phyloP scores from a whole-genome alignment of 192 early-diverging fungal species.

The Backusella tuberculispora region DNA sequence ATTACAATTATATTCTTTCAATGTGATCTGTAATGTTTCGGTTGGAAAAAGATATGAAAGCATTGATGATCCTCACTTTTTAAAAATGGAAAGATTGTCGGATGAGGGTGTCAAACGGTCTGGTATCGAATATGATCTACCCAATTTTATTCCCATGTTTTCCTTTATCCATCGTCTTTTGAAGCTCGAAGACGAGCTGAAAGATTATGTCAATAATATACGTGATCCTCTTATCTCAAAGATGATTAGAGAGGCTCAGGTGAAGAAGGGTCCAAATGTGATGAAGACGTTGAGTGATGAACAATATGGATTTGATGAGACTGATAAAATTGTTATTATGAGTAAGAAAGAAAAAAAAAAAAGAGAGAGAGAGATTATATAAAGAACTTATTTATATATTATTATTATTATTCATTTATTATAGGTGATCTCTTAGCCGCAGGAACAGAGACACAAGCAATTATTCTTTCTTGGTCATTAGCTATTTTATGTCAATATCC shows the following conservation, averaged over 20 bases:
- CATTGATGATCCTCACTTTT: background rate
- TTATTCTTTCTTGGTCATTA: constrained; percentile 23
- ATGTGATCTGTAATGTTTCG: background rate
- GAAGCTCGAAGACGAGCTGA: background rate
- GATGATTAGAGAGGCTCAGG: background rate
- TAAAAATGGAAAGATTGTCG: background rate
- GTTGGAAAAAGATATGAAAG: constrained; percentile 1
- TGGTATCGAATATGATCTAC: constrained; percentile 9
- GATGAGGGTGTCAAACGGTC: background rate
- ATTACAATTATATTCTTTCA: background rate
- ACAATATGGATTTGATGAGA: background rate
- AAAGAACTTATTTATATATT: background rate
- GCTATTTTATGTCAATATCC: constrained; percentile 30
- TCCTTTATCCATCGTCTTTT: background rate
- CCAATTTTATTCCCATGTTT: background rate
- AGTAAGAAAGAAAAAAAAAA: no score
- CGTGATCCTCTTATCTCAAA: constrained; percentile 6
- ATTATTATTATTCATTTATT: background rate
- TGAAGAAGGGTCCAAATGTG: background rate
- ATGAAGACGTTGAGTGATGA: background rate
- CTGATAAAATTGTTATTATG: constrained; percentile 15
- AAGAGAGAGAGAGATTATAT: no score
- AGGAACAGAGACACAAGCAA: constrained; percentile 9
- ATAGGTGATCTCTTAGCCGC: constrained; percentile 17
- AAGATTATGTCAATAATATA: background rate